These are phyloP conservation scores for Grosmannia huntii DNA, from an alignment of 2,329 filamentous ascomycete genomes.

Conservation along the genomic window DNA sequence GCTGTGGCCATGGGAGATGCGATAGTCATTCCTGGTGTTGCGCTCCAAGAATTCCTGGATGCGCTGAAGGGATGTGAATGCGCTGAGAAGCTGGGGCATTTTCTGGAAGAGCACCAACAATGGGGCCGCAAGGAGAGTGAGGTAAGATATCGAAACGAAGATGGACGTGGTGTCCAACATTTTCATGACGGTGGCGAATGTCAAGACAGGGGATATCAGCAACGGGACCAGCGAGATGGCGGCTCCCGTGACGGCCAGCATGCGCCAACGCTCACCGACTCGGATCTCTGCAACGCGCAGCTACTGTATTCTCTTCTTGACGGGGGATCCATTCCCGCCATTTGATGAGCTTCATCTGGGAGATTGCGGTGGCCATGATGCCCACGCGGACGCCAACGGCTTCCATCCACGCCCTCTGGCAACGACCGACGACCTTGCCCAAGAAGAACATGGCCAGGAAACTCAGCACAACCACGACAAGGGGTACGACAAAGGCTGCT, in stretches of 20 bases:
- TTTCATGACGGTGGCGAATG: conserved; percentile 17
- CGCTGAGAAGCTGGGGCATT: conserved; percentile 19
- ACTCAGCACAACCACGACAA: conserved; percentile 7
- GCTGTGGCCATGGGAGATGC: neutral
- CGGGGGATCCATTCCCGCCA: conserved; percentile 21
- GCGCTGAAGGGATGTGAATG: conserved; percentile 20
- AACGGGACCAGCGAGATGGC: conserved; percentile 22
- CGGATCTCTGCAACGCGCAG: conserved; percentile 22
- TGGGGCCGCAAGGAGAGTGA: conserved; percentile 21
- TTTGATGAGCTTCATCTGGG: conserved; percentile 25
- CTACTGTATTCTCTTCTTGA: conserved; percentile 19
- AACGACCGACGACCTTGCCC: neutral
- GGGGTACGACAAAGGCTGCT: conserved; percentile 10
- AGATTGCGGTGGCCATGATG: conserved; percentile 17
- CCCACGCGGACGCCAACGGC: conserved; percentile 14
- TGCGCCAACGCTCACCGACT: conserved; percentile 17
- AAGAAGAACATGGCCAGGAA: neutral
- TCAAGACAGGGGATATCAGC: conserved; percentile 22
- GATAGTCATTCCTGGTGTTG: conserved; percentile 17
- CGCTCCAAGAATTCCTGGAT: conserved; percentile 25
- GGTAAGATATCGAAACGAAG: conserved; percentile 21
- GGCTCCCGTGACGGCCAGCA: conserved; percentile 16
- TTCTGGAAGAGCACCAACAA: conserved; percentile 20
- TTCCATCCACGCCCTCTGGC: conserved; percentile 15
- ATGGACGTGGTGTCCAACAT: conserved; percentile 16